phyloP scores from a whole-genome alignment of 495 filamentous ascomycete species.

The Penicillium angulare region DNA sequence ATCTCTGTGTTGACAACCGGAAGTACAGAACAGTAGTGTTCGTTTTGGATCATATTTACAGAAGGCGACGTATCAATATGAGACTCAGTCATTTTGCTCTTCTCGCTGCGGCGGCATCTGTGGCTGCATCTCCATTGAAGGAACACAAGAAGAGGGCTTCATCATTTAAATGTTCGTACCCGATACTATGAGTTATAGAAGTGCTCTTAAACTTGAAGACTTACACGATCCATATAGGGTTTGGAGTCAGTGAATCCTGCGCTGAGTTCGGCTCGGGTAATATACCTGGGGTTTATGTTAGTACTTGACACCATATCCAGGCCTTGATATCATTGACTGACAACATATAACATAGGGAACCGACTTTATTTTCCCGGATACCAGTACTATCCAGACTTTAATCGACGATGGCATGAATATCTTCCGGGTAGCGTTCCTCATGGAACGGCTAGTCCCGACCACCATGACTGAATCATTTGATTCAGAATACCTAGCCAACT shows the following conservation, averaged over 20 bases:
- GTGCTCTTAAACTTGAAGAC: neutral
- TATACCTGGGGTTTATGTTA: constrained; percentile 23
- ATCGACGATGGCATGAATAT: constrained; percentile 62
- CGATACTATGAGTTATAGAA: too few species aligned
- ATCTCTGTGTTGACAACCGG: too few species aligned
- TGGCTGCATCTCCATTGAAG: constrained; percentile 23
- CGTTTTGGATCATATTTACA: neutral
- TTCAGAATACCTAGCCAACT: constrained; percentile 36
- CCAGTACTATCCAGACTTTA: constrained; percentile 53
- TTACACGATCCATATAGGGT: constrained; percentile 16
- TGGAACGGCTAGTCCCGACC: constrained; percentile 63
- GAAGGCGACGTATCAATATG: constrained; percentile 20
- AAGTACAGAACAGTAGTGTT: neutral
- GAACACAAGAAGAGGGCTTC: constrained; percentile 22
- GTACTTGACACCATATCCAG: too few species aligned
- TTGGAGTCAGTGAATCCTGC: constrained; percentile 27
- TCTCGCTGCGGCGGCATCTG: constrained; percentile 27
- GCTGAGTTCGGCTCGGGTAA: constrained; percentile 25
- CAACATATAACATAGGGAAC: constrained; percentile 38
- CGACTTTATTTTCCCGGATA: constrained; percentile 59
- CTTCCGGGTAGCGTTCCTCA: constrained; percentile 66
- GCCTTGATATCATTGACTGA: too few species aligned
- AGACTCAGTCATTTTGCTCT: constrained; percentile 21
- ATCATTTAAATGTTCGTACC: constrained; percentile 20
- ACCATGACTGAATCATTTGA: constrained; percentile 44